Conservation (phyloP, 2,329 filamentous ascomycete species). For the Fusarium foetens region DNA sequence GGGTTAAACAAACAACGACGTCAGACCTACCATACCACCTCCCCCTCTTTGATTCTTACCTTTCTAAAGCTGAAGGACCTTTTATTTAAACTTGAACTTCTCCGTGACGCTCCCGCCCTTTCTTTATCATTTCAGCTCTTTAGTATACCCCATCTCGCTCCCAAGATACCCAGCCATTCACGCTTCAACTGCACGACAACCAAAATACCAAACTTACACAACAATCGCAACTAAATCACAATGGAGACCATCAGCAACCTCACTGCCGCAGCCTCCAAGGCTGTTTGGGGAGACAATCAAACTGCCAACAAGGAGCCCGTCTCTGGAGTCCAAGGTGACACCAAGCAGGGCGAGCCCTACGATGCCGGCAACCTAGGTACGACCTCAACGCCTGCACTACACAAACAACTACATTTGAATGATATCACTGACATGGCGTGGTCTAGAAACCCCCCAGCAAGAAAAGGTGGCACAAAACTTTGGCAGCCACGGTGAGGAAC, state of each 20-base stretch:
- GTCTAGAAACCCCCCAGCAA: constrained; percentile 31
- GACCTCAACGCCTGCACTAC: constrained; percentile 1
- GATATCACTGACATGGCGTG: background rate
- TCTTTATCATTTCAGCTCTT: constrained; percentile 1
- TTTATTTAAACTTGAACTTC: constrained; percentile 36
- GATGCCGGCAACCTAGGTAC: constrained; percentile 79
- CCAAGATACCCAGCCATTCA: constrained; percentile 18
- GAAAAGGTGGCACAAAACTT: constrained; percentile 32
- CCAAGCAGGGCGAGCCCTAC: constrained; percentile 76
- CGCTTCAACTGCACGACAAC: background rate
- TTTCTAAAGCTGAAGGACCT: background rate
- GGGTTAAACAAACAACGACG: constrained; percentile 27
- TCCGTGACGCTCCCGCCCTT: background rate
- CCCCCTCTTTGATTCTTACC: constrained; percentile 5
- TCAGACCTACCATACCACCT: constrained; percentile 22
- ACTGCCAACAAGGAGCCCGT: constrained; percentile 68
- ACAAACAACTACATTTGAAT: background rate
- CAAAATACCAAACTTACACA: background rate
- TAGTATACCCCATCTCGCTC: constrained; percentile 13
- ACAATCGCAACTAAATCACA: constrained; percentile 27
- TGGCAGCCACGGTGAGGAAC: constrained; percentile 19
- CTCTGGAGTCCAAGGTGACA: constrained; percentile 75
- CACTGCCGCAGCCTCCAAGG: constrained; percentile 53
- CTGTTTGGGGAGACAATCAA: constrained; percentile 57
- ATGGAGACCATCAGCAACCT: constrained; percentile 75